phyloP scores from a whole-genome alignment of 805 yeast species.

The Lipomyces sp. region DNA sequence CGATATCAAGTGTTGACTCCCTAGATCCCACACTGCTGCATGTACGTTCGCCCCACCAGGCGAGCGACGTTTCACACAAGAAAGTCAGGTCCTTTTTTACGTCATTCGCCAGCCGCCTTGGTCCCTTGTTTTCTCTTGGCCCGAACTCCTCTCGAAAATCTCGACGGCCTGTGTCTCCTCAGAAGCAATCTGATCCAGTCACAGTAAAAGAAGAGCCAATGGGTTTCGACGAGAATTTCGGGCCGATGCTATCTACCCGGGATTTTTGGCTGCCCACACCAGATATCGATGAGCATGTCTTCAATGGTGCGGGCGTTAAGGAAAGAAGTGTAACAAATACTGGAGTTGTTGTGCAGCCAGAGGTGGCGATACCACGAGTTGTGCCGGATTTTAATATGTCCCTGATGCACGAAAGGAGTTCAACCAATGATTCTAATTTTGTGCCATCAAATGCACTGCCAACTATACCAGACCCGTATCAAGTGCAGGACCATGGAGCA shows the following conservation, averaged over 20 bases:
- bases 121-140: background rate
- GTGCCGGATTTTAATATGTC: background rate
- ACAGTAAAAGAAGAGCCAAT: background rate
- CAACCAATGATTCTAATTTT: background rate
- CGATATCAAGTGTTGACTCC: background rate
- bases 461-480: background rate
- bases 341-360: background rate
- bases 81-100: background rate
- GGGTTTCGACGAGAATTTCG: background rate
- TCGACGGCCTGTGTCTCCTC: background rate
- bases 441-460: background rate
- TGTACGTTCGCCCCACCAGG: background rate
- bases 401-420: background rate
- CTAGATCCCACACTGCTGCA: background rate
- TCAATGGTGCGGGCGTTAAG: background rate
- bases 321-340: background rate
- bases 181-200: background rate
- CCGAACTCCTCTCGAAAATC: background rate
- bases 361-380: background rate
- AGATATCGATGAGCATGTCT: background rate
- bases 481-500: background rate
- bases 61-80: background rate
- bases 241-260: background rate
- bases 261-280: background rate
- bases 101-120: background rate